phyloP scores from a whole-genome alignment of 1,284 basidiomycete species.

The Coniferiporia weirii region DNA sequence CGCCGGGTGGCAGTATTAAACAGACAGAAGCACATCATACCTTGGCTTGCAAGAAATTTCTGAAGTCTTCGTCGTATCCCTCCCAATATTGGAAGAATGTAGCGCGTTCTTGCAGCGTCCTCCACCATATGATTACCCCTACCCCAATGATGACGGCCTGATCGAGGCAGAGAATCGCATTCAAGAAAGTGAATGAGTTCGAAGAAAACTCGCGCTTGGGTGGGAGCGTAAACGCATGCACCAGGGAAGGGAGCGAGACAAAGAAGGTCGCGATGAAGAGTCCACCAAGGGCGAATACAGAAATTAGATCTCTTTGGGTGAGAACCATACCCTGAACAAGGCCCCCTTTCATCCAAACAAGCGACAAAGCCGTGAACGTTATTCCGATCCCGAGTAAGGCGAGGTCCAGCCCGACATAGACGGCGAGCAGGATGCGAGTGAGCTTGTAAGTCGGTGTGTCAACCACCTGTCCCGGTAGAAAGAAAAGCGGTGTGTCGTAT shows the following conservation, averaged over 20 bases:
- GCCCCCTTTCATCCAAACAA: conserved; percentile 1
- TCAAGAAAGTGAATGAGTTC: background rate
- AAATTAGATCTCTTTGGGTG: background rate
- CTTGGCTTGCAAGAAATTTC: background rate
- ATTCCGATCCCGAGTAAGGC: background rate
- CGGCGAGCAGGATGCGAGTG: background rate
- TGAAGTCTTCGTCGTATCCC: background rate
- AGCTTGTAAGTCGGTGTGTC: background rate
- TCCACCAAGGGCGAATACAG: background rate
- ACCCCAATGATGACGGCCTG: background rate
- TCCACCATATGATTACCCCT: conserved; percentile 4
- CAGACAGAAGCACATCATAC: background rate
- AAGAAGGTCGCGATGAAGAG: conserved; percentile 1
- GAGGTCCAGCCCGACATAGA: background rate
- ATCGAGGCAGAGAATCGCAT: background rate
- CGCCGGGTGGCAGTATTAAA: no score
- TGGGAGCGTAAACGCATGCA: background rate
- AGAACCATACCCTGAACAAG: conserved; percentile 2
- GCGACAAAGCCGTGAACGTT: background rate
- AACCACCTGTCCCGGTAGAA: background rate
- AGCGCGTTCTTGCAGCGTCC: conserved; percentile 6
- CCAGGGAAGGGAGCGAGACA: background rate
- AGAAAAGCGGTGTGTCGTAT: background rate
- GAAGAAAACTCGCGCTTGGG: background rate
- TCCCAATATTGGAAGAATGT: background rate